These are phyloP conservation scores for Tubosaeta sp. DNA, from an alignment of 768 basidiomycete species.

Conservation along the genomic window DNA sequence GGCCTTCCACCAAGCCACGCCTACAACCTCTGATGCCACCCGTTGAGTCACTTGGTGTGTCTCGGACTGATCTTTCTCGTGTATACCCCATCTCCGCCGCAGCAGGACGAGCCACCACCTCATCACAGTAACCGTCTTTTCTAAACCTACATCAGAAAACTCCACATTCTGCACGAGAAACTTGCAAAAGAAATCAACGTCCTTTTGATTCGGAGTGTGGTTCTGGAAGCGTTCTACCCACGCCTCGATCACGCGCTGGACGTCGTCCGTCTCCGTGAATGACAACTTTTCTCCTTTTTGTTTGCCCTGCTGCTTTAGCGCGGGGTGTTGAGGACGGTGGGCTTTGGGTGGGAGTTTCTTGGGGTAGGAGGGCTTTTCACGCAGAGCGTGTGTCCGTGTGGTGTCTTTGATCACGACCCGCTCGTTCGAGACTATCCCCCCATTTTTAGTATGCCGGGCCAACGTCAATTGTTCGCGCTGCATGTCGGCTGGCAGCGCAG, in stretches of 20 bases:
- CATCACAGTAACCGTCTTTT: conserved; percentile 65
- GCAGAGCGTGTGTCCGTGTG: conserved; percentile 16
- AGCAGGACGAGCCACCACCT: conserved; percentile 81
- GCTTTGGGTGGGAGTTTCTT: conserved; percentile 57
- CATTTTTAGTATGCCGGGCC: conserved; percentile 46
- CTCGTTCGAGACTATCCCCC: conserved; percentile 32
- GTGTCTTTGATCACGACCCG: conserved; percentile 48
- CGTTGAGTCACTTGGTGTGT: conserved; percentile 29
- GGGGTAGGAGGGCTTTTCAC: conserved; percentile 33
- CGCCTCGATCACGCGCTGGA: conserved; percentile 63
- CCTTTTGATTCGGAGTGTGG: conserved; percentile 64
- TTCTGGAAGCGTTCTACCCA: conserved; percentile 70
- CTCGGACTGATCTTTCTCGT: conserved; percentile 41
- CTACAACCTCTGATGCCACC: conserved; percentile 42
- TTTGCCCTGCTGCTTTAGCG: conserved; percentile 53
- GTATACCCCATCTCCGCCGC: conserved; percentile 56
- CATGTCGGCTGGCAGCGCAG: conserved; percentile 54
- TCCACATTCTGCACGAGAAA: conserved; percentile 70
- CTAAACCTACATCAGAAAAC: conserved; percentile 62
- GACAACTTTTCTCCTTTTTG: conserved; percentile 49
- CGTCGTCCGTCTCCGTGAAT: conserved; percentile 64
- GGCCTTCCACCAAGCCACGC: conserved; percentile 76
- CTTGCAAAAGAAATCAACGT: conserved; percentile 70
- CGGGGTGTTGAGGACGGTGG: conserved; percentile 42
- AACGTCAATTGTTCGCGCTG: conserved; percentile 73